Base-by-base conservation (phyloP, 306 rosid species). In the Spatholobus suberectus region DNA sequence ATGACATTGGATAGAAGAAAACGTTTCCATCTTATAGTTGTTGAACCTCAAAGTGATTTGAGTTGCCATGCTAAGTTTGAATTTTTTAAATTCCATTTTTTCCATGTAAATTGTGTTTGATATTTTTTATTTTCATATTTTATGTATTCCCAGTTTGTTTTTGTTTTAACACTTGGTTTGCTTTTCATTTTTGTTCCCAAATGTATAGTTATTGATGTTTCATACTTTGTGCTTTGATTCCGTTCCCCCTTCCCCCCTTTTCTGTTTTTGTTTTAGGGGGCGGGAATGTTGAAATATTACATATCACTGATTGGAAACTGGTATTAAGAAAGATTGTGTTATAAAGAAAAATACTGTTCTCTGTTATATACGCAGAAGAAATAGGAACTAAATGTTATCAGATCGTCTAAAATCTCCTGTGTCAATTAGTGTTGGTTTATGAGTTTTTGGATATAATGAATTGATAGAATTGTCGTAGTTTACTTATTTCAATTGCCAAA, bases 401-500 rank as follows among this genome's bases (percentile, higher is more conserved):
- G 17, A 49, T 40, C 11, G 23, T 32, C 34, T 73, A 43, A 73
- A 51, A 65, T 4, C 41, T 55, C 14, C 35, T 32, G 43, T 54
- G 23, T 32, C 61, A 13, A 27, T 46, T 74, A 32, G 23, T 73
- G 27, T 34, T 74, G 21, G 54, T 66, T 71, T 61, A 24, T 68
- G 47, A 49, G 55, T 79, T 79, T 29, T 2, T 34, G 37, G 76
- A 44, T 73, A 57, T 47, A 34, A 10, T 59, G 55, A 35, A 72
- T 75, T 77, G 20, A 18, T 46, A 59, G 80, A 69, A 41, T 43
- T 20, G 67, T 75, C 70, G 7, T 26, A 54, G 43, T 73, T 49
- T 47, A 73, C 24, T 73, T n/a, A 8, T 81, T 61, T 63, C 66
- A n/a, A 68, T 37, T 72, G 73, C 18, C 76, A 4, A 68, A 63